These are phyloP conservation scores for Neurospora sp. DNA, from an alignment of 495 filamentous ascomycete genomes.

Conservation along the genomic window DNA sequence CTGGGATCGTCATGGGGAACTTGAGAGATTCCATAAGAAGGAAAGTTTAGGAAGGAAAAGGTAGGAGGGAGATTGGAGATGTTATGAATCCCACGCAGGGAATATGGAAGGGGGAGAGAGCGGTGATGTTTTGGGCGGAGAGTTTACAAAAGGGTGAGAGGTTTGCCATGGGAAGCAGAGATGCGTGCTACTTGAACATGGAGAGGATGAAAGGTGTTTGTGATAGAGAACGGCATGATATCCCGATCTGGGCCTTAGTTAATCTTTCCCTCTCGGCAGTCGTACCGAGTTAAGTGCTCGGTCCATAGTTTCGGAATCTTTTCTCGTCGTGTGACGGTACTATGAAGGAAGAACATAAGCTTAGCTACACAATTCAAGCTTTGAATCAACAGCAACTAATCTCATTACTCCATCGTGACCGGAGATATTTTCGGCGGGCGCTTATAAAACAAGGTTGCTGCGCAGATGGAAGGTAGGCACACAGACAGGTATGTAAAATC, in stretches of 20 bases:
- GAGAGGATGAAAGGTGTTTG: not conserved
- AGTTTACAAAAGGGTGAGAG: not conserved
- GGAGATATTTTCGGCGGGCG: not conserved
- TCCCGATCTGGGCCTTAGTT: too few relatives aligned
- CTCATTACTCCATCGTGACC: too few relatives aligned
- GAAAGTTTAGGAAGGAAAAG: not conserved
- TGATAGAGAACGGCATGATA: too few relatives aligned
- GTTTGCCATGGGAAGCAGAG: too few relatives aligned
- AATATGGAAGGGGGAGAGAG: not conserved
- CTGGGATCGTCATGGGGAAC: not conserved
- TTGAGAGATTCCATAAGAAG: not conserved
- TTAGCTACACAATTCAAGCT: not conserved
- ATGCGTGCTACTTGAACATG: not conserved
- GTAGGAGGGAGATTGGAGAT: not conserved
- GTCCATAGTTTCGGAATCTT: too few relatives aligned
- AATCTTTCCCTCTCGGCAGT: too few relatives aligned
- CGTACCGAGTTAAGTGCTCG: not conserved
- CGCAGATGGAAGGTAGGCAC: not conserved
- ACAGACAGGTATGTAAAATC: not conserved
- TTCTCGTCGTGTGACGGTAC: not conserved
- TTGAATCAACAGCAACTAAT: not conserved
- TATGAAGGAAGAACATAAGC: not conserved
- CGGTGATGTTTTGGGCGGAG: not conserved
- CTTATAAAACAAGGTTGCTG: not conserved
- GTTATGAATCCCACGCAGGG: not conserved